Percentiles rank a stretch among this genome's conserved stretches.
phyloP scores from a whole-genome alignment of 2,329 filamentous ascomycete genomes.

The Hymenoscyphus infarciens region DNA sequence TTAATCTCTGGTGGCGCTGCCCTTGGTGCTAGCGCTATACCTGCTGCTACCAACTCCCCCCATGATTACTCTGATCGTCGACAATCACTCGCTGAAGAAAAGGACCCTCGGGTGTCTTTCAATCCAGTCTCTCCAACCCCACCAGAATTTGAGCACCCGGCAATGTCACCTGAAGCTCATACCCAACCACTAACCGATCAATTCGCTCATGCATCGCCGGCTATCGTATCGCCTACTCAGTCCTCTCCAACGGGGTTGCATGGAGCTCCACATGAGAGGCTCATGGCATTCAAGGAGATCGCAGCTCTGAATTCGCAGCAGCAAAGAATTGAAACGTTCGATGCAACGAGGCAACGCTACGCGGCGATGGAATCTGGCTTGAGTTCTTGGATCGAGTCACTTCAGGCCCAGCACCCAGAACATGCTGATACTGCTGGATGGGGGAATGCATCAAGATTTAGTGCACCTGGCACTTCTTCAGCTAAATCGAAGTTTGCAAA shows the following conservation, averaged over 20 bases:
- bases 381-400: constrained; percentile 50
- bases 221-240: constrained; percentile 18
- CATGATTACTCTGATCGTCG: constrained; percentile 21
- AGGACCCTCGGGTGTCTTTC: constrained; percentile 38
- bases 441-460: constrained; percentile 19
- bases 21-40: constrained; percentile 13
- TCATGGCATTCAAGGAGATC: constrained; percentile 66
- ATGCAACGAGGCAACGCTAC: constrained; percentile 68
- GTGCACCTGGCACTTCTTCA: constrained; percentile 17
- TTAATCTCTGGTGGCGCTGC: constrained; percentile 17
- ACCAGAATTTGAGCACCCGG: constrained; percentile 41
- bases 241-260: background rate
- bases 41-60: constrained; percentile 8
- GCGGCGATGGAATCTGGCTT: constrained; percentile 72
- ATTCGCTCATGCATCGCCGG: constrained; percentile 12
- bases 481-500: constrained; percentile 27
- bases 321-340: constrained; percentile 71
- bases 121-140: constrained; percentile 38
- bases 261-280: constrained; percentile 10
- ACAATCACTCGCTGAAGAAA: constrained; percentile 46
- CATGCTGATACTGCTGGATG: constrained; percentile 39
- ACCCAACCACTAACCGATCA: constrained; percentile 16
- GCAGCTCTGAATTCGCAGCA: constrained; percentile 60
- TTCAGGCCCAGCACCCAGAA: constrained; percentile 47
- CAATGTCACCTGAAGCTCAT: constrained; percentile 25